Conservation (phyloP, 768 basidiomycete genomes). For the Phanerochaete sordida region DNA sequence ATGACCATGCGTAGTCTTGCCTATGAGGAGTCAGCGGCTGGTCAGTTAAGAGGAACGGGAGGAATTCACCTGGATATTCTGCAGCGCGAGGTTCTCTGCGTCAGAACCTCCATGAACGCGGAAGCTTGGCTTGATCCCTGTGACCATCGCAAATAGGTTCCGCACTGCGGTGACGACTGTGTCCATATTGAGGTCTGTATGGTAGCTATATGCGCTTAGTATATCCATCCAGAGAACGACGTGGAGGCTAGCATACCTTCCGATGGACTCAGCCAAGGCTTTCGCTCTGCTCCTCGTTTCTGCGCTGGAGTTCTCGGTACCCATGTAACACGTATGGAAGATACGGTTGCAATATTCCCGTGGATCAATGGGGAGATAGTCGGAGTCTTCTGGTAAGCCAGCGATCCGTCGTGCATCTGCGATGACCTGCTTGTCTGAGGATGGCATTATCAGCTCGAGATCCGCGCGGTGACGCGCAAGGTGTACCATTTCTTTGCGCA, state of each 20-base stretch:
- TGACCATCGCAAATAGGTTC: constrained; percentile 80
- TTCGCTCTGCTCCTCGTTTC: constrained; percentile 89
- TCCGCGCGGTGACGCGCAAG: neutral
- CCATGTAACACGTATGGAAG: constrained; percentile 99
- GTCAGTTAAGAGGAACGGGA: neutral
- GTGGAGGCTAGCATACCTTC: too few species aligned
- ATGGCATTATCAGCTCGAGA: neutral
- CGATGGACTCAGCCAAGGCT: constrained; percentile 82
- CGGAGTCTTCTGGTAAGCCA: constrained; percentile 78
- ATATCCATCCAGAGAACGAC: constrained; percentile 11
- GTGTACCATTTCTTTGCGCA: constrained; percentile 63
- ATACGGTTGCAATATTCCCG: constrained; percentile 82
- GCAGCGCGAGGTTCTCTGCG: constrained; percentile 93
- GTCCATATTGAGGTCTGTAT: constrained; percentile 96
- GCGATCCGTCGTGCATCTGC: constrained; percentile 85
- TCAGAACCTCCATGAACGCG: constrained; percentile 80
- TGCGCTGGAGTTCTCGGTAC: constrained; percentile 88
- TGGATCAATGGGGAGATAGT: constrained; percentile 83
- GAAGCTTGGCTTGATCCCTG: constrained; percentile 69
- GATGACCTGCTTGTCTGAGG: constrained; percentile 77
- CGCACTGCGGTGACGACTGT: constrained; percentile 79
- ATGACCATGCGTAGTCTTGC: constrained; percentile 94
- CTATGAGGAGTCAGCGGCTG: constrained; percentile 30
- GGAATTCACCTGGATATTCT: constrained; percentile 82
- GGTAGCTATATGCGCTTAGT: constrained; percentile 56